Evolutionary conservation across 805 yeast genomes (phyloP), one percentile per base, ranked within the genome.

Genomic region (Hermanozyma aechmeae): DNA sequence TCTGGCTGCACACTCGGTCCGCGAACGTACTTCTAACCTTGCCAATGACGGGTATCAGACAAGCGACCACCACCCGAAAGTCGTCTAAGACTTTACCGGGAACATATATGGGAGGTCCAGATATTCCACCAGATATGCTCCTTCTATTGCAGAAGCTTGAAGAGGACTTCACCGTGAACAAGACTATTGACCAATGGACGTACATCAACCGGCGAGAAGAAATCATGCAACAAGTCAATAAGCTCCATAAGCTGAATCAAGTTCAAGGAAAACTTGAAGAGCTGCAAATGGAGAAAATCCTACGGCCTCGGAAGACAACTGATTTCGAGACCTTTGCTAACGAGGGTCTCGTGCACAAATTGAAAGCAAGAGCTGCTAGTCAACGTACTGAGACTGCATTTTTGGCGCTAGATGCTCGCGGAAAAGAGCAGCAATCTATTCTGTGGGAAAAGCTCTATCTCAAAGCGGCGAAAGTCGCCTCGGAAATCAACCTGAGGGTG

Each of bases 401-500:
- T 23, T 55, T 77, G 25, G 70, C 76, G 2, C 59, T 92, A 10
- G 95, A 86, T 47, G 48, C 68, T 3, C 80, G 73, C 41, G 96
- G 96, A 5, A 87, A 84, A 48, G 96, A 87, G 45, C 61, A 71
- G 1, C 65, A 65, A 20, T 58, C 80, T 1, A 79, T 89, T 10
- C 65, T 89, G 1, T 92, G 98, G 98, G 96, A 84, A 34, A 86
- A 84, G 47, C 61, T 92, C 11, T 81, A 84, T 39, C 51, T 78
- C 23, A 73, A 79, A 42, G 80, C 96, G 0, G 94, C 85, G 47
- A 85, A 82, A 45, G 78, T 92, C 6, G 95, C 96, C 0, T 84
- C 79, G 50, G 81, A 79, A 49, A 78, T 85, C 35, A 65, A 75
- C 26, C 84, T 79, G 45, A 78, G 78, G 43, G 64, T 80, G 9